Conservation (phyloP, 805 yeast genomes). For the Cyberlindnera euphorbiiphila region DNA sequence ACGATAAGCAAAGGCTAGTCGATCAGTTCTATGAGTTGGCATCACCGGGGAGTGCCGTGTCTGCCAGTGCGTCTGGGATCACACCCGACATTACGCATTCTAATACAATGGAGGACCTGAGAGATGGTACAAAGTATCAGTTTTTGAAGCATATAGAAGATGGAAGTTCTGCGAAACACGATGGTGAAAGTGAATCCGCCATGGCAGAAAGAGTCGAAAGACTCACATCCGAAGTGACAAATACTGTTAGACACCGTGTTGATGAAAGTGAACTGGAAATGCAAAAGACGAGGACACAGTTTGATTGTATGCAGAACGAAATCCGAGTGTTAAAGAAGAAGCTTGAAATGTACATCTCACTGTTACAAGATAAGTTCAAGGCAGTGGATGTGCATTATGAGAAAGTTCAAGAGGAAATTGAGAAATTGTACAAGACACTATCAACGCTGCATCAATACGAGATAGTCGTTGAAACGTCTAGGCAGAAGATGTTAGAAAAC, state of each 20-base stretch:
- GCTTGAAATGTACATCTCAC: constrained; percentile 1
- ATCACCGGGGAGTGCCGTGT: constrained; percentile 1
- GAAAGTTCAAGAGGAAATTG: constrained; percentile 9
- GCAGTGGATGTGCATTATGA: constrained; percentile 7
- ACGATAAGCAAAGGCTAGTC: constrained; percentile 16
- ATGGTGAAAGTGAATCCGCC: neutral
- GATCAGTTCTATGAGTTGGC: constrained; percentile 21
- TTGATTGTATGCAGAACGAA: constrained; percentile 9
- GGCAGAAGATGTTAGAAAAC: constrained; percentile 10
- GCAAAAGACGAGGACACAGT: constrained; percentile 1
- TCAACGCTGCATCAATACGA: constrained; percentile 14
- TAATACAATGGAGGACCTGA: constrained; percentile 7
- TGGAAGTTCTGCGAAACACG: neutral
- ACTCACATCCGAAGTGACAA: constrained; percentile 2
- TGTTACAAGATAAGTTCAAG: constrained; percentile 5
- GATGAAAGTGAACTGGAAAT: constrained; percentile 10
- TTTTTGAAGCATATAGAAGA: constrained; percentile 3
- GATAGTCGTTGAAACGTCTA: constrained; percentile 4
- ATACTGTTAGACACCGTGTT: constrained; percentile 7
- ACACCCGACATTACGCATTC: constrained; percentile 11
- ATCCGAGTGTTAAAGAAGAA: constrained; percentile 6
- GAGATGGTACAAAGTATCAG: constrained; percentile 1
- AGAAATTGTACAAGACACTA: constrained; percentile 12
- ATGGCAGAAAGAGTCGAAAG: constrained; percentile 1
- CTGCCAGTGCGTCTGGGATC: constrained; percentile 1